Conservation (phyloP, 83 land plant species). For the Thuja plicata region DNA sequence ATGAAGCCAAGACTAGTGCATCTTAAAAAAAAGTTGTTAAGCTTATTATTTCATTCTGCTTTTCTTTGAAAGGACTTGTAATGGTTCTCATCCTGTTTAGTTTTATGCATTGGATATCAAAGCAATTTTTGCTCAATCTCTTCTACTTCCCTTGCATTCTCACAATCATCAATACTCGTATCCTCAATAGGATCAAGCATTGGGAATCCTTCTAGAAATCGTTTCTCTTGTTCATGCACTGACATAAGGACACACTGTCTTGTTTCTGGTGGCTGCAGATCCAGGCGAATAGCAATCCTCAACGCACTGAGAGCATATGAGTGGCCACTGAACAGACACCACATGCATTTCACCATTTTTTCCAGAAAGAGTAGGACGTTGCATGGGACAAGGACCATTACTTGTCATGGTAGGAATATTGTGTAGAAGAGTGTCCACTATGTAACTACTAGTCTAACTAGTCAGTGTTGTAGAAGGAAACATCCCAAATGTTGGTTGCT, state of each 20-base stretch:
- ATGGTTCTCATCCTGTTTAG: too few species aligned
- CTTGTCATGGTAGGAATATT: conserved; percentile 63
- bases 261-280: conserved; percentile 85
- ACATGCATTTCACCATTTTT: conserved; percentile 99
- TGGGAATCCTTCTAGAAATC: conserved; percentile 79
- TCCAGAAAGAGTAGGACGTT: conserved; percentile 78
- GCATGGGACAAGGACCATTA: conserved; percentile 73
- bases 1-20: too few species aligned
- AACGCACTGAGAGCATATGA: conserved; percentile 73
- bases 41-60: too few species aligned
- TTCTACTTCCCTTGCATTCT: too few species aligned
- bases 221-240: conserved; percentile 65
- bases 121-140: too few species aligned
- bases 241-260: conserved; percentile 80
- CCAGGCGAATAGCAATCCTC: conserved; percentile 68
- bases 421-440: conserved; percentile 87
- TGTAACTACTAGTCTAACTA: conserved; percentile 60
- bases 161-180: too few species aligned
- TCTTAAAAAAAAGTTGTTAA: too few species aligned
- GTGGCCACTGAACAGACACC: conserved; percentile 87
- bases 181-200: conserved; percentile 85
- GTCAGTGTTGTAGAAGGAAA: conserved; percentile 48
- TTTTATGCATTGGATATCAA: too few species aligned
- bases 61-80: too few species aligned
- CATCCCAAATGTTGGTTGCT: conserved; percentile 50